A percentile compares a stretch with the other conserved stretches of the same genome.
These are phyloP conservation scores for Lolium perenne DNA, from an alignment of 176 grass and related monocot species.

Conservation along the genomic window DNA sequence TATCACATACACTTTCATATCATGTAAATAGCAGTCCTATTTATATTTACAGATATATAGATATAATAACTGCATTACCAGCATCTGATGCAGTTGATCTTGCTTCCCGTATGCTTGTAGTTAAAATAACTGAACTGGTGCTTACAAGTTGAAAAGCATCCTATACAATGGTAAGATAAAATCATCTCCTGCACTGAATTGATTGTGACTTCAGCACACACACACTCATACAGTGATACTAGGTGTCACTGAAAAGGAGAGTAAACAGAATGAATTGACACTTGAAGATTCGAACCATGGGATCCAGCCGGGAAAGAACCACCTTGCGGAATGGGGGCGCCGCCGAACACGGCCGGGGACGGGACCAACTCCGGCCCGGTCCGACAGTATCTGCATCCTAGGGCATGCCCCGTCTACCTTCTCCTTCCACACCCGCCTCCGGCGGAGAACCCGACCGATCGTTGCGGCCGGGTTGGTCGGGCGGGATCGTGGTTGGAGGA, in stretches of 20 bases:
- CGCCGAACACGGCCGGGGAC: not conserved
- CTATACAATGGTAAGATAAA: not conserved
- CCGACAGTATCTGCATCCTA: not conserved
- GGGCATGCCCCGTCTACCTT: not conserved
- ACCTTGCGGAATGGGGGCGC: not conserved
- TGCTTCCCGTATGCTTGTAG: not conserved
- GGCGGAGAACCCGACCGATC: not conserved
- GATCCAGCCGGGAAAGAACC: not conserved
- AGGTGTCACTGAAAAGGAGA: not conserved
- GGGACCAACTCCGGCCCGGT: not conserved
- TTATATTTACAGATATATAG: not conserved
- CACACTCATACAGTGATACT: not conserved
- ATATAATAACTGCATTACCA: not conserved
- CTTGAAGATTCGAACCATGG: not conserved
- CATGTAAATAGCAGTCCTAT: not conserved
- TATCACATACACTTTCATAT: not conserved
- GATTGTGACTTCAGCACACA: not conserved
- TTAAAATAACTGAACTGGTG: not conserved
- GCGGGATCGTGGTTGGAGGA: constrained; percentile 1
- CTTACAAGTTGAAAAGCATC: not conserved
- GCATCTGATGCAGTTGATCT: not conserved
- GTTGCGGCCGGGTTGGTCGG: not conserved
- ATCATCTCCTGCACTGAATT: not conserved
- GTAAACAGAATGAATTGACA: not conserved
- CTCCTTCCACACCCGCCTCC: not conserved